phyloP scores from a whole-genome alignment of 1,284 basidiomycete species.

The Dichomitus squalens region DNA sequence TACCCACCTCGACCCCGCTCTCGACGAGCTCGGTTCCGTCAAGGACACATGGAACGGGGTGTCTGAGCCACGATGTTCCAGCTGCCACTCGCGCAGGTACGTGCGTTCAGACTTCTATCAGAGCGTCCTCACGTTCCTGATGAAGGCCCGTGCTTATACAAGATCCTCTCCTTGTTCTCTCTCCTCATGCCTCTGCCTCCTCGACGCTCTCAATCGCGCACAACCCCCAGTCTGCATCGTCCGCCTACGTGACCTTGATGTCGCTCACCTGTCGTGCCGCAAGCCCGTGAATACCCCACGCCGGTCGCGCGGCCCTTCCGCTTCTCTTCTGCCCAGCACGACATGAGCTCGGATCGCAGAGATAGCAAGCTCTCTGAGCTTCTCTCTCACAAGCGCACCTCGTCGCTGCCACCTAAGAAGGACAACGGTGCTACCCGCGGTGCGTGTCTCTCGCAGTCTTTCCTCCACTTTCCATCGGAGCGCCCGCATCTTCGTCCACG shows the following conservation, averaged over 20 bases:
- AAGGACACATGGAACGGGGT: conserved; percentile 12
- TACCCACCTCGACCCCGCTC: conserved; percentile 9
- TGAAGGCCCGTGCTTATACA: conserved; percentile 23
- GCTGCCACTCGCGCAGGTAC: conserved; percentile 24
- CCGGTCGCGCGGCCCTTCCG: conserved; percentile 18
- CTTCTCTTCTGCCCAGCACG: conserved; percentile 16
- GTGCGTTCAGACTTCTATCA: conserved; percentile 23
- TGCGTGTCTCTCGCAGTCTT: conserved; percentile 7
- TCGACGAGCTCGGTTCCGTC: conserved; percentile 13
- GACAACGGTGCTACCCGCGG: conserved; percentile 14
- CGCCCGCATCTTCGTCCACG: conserved; percentile 1
- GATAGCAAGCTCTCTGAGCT: conserved; percentile 21
- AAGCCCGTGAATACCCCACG: conserved; percentile 13
- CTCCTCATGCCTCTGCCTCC: conserved; percentile 12
- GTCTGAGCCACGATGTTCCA: conserved; percentile 20
- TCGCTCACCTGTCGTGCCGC: conserved; percentile 9
- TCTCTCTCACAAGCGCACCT: conserved; percentile 20
- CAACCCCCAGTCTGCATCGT: conserved; percentile 18
- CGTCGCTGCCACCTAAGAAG: conserved; percentile 21
- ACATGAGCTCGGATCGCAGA: no score
- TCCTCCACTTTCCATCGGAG: conserved; percentile 10
- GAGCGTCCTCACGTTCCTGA: conserved; percentile 22
- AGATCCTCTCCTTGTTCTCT: conserved; percentile 15
- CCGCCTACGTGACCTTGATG: conserved; percentile 16
- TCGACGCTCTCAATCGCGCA: conserved; percentile 5